Evolutionary conservation across 225 moss, liverwort and hornwort genomes (phyloP).

Genomic region (Bryoerythrophyllum caledonicum): DNA sequence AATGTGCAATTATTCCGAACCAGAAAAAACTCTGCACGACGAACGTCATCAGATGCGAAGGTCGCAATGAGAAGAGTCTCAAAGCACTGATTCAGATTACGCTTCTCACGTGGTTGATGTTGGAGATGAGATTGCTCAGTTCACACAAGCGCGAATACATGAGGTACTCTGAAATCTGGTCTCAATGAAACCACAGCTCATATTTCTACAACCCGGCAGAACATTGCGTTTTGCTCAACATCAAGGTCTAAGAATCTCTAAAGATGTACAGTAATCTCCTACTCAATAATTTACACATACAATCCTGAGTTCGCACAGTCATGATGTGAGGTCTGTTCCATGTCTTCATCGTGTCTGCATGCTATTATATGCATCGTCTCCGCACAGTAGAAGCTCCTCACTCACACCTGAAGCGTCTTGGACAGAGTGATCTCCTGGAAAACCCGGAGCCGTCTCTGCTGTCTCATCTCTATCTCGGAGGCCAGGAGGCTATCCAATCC

Average conservation of each 20-base stretch:
- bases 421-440: constrained; percentile 59
- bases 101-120: too few species aligned
- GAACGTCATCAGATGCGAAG: background rate
- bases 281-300: constrained; percentile 20
- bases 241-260: constrained; percentile 11
- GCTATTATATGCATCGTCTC: background rate
- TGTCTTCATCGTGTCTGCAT: background rate
- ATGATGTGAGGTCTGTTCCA: background rate
- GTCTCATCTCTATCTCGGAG: constrained; percentile 46
- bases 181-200: background rate
- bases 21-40: too few species aligned
- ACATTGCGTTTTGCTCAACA: background rate
- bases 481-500: constrained; percentile 22
- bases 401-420: constrained; percentile 41
- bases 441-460: constrained; percentile 46
- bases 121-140: too few species aligned
- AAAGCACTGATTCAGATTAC: too few species aligned
- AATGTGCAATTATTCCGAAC: background rate
- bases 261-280: constrained; percentile 14
- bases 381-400: background rate
- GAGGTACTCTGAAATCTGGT: too few species aligned
- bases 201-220: background rate
- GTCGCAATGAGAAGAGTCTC: too few species aligned
- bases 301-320: background rate
- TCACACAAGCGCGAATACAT: too few species aligned